Evolutionary conservation across 371 early-diverging fungal species (phyloP).

Genomic region (Mucor plumbeus): DNA sequence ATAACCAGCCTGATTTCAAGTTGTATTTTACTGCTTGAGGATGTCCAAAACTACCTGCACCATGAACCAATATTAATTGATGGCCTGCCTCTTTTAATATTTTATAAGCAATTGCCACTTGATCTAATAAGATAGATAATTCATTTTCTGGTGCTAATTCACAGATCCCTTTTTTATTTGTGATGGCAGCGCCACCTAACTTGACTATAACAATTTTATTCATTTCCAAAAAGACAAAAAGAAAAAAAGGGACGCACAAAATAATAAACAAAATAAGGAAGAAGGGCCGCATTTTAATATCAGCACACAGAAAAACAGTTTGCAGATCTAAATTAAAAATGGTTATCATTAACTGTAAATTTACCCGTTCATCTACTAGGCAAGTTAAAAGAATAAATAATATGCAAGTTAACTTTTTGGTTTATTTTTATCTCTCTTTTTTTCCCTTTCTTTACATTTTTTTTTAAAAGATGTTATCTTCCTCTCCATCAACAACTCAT

Average conservation of each 20-base stretch:
- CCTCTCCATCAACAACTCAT: not conserved
- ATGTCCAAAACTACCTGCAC: constrained; percentile 59
- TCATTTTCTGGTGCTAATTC: constrained; percentile 26
- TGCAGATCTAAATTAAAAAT: constrained; percentile 5
- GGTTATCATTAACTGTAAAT: not conserved
- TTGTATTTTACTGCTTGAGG: constrained; percentile 48
- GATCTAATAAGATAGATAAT: constrained; percentile 27
- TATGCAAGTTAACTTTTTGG: not conserved
- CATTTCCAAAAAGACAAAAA: not conserved
- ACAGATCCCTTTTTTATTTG: constrained; percentile 44
- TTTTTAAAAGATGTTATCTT: constrained; percentile 9
- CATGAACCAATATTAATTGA: constrained; percentile 47
- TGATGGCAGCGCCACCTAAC: constrained; percentile 55
- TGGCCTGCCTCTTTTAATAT: constrained; percentile 26
- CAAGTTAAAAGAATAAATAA: constrained; percentile 1
- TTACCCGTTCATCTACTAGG: not conserved
- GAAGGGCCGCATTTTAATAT: not conserved
- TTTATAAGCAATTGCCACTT: constrained; percentile 35
- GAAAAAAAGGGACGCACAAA: not conserved
- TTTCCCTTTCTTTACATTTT: not conserved
- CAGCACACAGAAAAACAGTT: not conserved
- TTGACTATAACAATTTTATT: constrained; percentile 46
- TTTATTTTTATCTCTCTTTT: not conserved
- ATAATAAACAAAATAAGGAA: not conserved
- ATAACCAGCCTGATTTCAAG: constrained; percentile 45